Evolutionary conservation across 495 filamentous ascomycete genomes (phyloP), one percentile per base, ranked within the genome.

Genomic region (Astrocystis sublimbata): DNA sequence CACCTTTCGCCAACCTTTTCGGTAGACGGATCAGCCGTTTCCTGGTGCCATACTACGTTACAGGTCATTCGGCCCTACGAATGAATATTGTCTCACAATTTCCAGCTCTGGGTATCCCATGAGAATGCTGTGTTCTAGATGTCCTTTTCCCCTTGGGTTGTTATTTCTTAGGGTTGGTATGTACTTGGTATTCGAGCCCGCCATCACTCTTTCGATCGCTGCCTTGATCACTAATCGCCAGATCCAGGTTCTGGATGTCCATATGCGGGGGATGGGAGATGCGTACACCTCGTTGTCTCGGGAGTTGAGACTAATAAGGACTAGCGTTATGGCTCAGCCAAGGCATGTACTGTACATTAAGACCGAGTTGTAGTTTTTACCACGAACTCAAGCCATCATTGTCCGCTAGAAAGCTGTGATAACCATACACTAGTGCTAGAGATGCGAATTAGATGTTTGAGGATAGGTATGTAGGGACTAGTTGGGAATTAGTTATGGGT

Each of bases 31-130:
- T 43, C 38, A n/a, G 54, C 13, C n/a, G 36, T 41, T 41, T 30
- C 54, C 40, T 57, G 26, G 40, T 35, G 13, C 33, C 33, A 36
- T 13, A 35, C 30, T 21, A 52, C 30, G 49, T 35, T 52, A 33
- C 24, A 35, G 24, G 54, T 57, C n/a, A 57, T 57, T 57, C 54
- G 54, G 54, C 54, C 54, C 54, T 57, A 57, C 54, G 40, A 38
- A 30, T 12, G 36, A 41, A 45, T 57, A 38, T 23, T 57, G 54
- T 57, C 54, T 57, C 54, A 57, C 38, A 17, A 41, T 56, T 28
- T 57, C 54, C 38, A 40, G 35, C 38, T 21, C 33, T n/a, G n/a
- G n/a, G n/a, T n/a, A 54, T 31, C 30, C 31, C 17, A 38, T 56
- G 35, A 42, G 31, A n/a, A n/a, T 36, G 33, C 33, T 6, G 6